A percentile compares a stretch with the other conserved stretches of the same genome.
Evolutionary conservation across 306 rosid species (phyloP).

Genomic region (Mimosa pudica): DNA sequence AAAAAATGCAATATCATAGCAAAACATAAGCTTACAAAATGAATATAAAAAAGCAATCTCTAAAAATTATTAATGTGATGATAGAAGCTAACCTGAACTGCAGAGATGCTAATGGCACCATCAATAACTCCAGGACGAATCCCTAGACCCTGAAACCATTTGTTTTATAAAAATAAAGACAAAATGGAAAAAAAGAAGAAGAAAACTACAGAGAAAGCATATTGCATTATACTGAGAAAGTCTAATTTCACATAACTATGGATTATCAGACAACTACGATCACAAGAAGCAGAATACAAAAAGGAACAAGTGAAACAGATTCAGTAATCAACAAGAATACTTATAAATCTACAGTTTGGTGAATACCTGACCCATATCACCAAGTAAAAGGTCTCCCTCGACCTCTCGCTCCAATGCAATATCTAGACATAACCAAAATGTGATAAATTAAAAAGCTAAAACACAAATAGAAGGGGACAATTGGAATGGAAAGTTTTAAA

Average conservation of each 20-base stretch:
- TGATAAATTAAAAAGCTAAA: background rate
- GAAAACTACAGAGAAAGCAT: constrained; percentile 1
- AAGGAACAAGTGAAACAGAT: constrained; percentile 1
- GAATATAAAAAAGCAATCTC: constrained; percentile 5
- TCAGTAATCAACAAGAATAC: background rate
- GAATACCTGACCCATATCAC: constrained; percentile 97
- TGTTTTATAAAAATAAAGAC: background rate
- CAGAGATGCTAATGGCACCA: constrained; percentile 93
- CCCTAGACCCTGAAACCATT: constrained; percentile 79
- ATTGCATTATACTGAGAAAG: background rate
- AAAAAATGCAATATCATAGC: background rate
- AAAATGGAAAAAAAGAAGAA: too few species aligned
- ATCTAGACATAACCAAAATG: constrained; percentile 40
- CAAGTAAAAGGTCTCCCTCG: constrained; percentile 87
- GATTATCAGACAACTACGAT: background rate
- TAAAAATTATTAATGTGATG: background rate
- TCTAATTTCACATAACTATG: background rate
- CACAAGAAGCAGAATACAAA: constrained; percentile 8
- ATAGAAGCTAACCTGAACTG: constrained; percentile 71
- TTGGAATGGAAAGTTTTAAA: background rate
- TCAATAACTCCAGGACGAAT: constrained; percentile 88
- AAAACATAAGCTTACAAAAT: background rate
- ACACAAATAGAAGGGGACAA: background rate
- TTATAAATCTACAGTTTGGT: constrained; percentile 5
- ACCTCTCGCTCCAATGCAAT: constrained; percentile 86